Conservation (phyloP, 768 basidiomycete species). For the Amanita pseudoporphyria region DNA sequence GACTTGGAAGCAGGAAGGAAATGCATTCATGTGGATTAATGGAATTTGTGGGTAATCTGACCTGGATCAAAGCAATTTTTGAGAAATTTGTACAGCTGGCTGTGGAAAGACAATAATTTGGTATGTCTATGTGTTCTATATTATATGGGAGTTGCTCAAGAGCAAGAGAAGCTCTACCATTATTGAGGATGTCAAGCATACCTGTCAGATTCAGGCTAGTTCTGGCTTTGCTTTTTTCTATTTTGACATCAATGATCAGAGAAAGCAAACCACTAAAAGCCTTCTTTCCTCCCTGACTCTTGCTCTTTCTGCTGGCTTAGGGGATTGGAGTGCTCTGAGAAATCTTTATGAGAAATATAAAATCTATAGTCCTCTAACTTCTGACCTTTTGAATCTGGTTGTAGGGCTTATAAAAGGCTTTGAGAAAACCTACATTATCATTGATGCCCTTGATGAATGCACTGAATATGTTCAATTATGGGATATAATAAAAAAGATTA, state of each 20-base stretch:
- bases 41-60: not conserved
- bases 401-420: not conserved
- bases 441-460: slow-evolving; percentile 6
- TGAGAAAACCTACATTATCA: not conserved
- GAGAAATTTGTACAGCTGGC: not conserved
- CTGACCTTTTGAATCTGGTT: not conserved
- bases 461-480: not conserved
- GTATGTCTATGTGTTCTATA: not conserved
- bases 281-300: not conserved
- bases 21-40: not conserved
- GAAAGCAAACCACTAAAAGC: not conserved
- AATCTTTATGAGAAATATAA: not conserved
- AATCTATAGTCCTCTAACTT: not conserved
- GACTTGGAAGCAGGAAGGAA: not conserved
- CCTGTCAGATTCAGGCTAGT: not conserved
- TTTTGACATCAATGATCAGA: not conserved
- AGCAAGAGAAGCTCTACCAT: not conserved
- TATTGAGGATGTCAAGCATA: not conserved
- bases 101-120: slow-evolving; percentile 3
- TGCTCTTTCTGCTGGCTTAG: not conserved
- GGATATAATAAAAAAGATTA: not conserved
- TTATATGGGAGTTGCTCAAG: not conserved
- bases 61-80: too few species aligned
- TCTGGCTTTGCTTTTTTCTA: not conserved
- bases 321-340: not conserved